Base-by-base conservation (phyloP, 2,329 filamentous ascomycete genomes). In the Hypomyces perniciosus region DNA sequence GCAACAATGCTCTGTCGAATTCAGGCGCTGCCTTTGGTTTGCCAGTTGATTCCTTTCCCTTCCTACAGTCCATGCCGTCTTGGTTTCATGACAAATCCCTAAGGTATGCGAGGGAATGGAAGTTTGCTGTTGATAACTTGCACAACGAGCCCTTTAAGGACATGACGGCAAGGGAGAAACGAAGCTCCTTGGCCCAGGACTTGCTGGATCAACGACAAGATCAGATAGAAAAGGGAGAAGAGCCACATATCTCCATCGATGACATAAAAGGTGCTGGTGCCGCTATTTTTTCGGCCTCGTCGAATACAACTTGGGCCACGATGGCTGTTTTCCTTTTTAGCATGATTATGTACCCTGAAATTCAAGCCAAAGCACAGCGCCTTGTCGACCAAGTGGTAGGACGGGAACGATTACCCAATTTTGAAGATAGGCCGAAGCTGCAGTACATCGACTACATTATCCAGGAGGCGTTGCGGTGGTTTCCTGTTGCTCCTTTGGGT, bases 221-320 rank as follows among this genome's bases (percentile, higher is more conserved):
- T 1, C 58, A 64, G 28, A 27, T 60, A 8, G 59, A 61, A n/a
- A 55, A 60, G 2, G 66, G 62, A 33, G 54, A 57, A 27, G 48
- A 48, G 9, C 61, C 62, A 1, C 66, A 74, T 13, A 52, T 72
- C 28, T 69, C 65, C 0, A 54, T 71, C 9, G 68, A 68, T 8
- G 73, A 77, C 46, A 72, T 78, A 56, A 75, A 77, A 57, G 75
- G 75, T 9, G 74, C 74, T 4, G 69, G 73, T 1, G 75, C 70
- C 1, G 70, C 74, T 7, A 68, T 78, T 8, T 77, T 69, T 56
- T 71, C 72, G 35, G 74, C 75, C 10, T 75, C 75, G 8, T 67
- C 68, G 37, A 69, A 77, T 54, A 74, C 72, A 30, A 76, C 72
- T 4, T 72, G 66, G 69, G 65, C 66, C 42, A 71, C 69, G 1